A percentile compares a stretch with the other conserved stretches of the same genome.
Evolutionary conservation across 345 rosid species (phyloP).

Genomic region (Salix exigua): DNA sequence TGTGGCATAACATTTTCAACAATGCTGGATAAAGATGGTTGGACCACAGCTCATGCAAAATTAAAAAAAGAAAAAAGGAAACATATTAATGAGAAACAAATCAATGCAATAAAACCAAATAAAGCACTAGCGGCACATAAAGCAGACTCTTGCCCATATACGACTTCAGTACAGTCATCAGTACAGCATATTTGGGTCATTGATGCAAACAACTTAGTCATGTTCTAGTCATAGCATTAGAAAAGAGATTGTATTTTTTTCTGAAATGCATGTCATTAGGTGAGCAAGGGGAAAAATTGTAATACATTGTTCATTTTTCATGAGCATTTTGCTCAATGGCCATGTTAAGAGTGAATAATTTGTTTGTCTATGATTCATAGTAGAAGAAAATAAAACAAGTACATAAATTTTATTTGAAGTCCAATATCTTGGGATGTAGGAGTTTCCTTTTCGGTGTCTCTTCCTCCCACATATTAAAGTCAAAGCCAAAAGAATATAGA

Average conservation of each 20-base stretch:
- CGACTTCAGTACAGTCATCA: background rate
- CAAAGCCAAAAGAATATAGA: background rate
- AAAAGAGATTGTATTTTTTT: background rate
- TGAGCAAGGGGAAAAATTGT: background rate
- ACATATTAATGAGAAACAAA: background rate
- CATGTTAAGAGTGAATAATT: background rate
- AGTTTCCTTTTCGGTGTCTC: background rate
- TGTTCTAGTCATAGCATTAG: background rate
- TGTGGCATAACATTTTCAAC: background rate
- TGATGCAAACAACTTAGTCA: background rate
- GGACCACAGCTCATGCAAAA: background rate
- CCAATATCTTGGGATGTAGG: background rate
- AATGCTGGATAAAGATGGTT: background rate
- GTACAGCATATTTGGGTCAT: background rate
- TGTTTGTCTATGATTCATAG: background rate
- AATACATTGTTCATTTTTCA: background rate
- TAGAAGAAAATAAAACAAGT: background rate
- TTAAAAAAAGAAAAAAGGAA: background rate
- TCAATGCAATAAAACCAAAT: background rate
- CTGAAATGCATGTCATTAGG: background rate
- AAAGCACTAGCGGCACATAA: background rate
- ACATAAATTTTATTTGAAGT: background rate
- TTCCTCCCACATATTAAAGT: background rate
- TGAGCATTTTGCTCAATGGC: background rate
- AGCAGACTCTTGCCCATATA: background rate